Conservation (phyloP, 768 basidiomycete genomes). For the Suillus paluster region DNA sequence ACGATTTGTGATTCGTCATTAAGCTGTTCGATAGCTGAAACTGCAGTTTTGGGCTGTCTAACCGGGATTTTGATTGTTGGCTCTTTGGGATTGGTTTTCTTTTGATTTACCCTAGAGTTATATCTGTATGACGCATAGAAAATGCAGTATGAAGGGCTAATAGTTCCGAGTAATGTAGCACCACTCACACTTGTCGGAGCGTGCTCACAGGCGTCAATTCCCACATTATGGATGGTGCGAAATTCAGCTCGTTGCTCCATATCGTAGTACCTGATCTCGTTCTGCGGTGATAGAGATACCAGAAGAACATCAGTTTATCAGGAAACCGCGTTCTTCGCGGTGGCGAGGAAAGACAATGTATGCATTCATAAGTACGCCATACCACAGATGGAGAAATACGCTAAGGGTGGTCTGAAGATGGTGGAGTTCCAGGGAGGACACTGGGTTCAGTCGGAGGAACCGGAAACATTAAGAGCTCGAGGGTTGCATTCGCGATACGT, state of each 20-base stretch:
- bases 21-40: too few relatives aligned
- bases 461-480: constrained; percentile 38
- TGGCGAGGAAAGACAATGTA: constrained; percentile 39
- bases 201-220: constrained; percentile 32
- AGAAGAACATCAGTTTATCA: constrained; percentile 30
- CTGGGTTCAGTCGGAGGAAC: constrained; percentile 40
- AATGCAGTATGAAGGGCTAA: too few relatives aligned
- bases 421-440: constrained; percentile 43
- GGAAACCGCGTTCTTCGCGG: constrained; percentile 44
- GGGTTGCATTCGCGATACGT: constrained; percentile 34
- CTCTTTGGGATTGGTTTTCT: too few relatives aligned
- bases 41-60: too few relatives aligned
- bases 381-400: constrained; percentile 29
- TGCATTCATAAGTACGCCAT: constrained; percentile 30
- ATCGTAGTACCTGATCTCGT: neutral
- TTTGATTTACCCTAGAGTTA: too few relatives aligned
- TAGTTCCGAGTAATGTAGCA: too few relatives aligned
- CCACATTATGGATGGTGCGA: constrained; percentile 33
- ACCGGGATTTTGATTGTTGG: too few relatives aligned
- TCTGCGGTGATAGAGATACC: constrained; percentile 21
- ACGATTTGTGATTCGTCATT: too few relatives aligned
- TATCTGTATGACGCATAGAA: too few relatives aligned
- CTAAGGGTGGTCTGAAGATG: constrained; percentile 30
- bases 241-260: neutral
- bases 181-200: constrained; percentile 28